Percentiles rank a stretch among this genome's conserved stretches.
phyloP scores from a whole-genome alignment of 345 rosid genomes.

The Gossypium australe region DNA sequence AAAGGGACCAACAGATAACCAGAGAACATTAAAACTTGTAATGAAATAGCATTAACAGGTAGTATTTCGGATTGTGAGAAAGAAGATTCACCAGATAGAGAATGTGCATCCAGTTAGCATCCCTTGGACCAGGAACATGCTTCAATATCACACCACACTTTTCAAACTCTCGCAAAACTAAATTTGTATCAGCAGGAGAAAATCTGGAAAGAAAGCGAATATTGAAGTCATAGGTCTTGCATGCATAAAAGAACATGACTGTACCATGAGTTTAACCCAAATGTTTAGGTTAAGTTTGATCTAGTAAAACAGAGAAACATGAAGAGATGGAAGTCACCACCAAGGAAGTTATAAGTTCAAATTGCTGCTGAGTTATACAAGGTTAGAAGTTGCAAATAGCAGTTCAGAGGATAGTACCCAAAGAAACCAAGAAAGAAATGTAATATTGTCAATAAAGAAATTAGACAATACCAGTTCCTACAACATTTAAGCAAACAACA shows the following conservation, averaged over 20 bases:
- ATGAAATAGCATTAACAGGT: not conserved
- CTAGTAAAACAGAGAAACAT: not conserved
- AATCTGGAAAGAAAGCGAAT: slow-evolving; percentile 44
- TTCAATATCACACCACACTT: slow-evolving; percentile 80
- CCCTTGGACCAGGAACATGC: slow-evolving; percentile 93
- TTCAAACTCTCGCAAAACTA: slow-evolving; percentile 87
- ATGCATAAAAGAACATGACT: not conserved
- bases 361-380: not conserved
- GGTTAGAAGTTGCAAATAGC: not conserved
- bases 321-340: not conserved
- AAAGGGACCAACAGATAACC: not conserved
- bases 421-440: not conserved
- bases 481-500: not conserved
- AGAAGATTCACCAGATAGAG: slow-evolving; percentile 65
- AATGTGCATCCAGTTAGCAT: slow-evolving; percentile 98
- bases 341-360: not conserved
- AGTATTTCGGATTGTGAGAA: not conserved
- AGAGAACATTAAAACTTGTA: not conserved
- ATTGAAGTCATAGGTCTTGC: not conserved
- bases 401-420: not conserved
- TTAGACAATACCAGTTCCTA: not conserved
- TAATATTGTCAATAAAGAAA: not conserved
- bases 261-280: not conserved
- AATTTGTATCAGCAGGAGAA: slow-evolving; percentile 81
- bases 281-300: not conserved